A percentile compares a stretch with the other conserved stretches of the same genome.
Evolutionary conservation across 768 basidiomycete genomes (phyloP).

Genomic region (Amyloporia xantha): DNA sequence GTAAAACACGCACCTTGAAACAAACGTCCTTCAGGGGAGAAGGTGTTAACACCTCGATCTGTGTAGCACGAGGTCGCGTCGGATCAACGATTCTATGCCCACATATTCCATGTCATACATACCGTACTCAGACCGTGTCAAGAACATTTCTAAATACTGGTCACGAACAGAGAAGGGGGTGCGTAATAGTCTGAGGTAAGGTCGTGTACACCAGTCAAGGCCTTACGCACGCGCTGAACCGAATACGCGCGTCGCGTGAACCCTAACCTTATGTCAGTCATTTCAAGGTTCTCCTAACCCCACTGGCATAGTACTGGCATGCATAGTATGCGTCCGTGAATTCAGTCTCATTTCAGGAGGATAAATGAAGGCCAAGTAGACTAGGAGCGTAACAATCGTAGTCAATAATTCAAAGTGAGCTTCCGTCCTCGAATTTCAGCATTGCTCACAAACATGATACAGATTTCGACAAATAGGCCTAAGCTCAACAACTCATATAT

Average conservation of each 20-base stretch:
- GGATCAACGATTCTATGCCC: neutral
- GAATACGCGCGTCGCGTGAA: slow-evolving; percentile 18
- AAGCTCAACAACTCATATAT: no score
- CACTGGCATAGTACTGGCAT: no score
- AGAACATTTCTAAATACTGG: slow-evolving; percentile 79
- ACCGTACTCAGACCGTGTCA: slow-evolving; percentile 96
- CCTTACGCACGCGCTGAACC: slow-evolving; percentile 10
- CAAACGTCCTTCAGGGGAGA: slow-evolving; percentile 95
- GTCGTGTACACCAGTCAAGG: no score
- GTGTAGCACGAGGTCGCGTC: neutral
- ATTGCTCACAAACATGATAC: no score
- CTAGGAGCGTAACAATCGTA: no score
- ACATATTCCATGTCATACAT: neutral
- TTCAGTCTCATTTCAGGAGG: no score
- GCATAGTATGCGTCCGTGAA: no score
- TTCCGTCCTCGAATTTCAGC: no score
- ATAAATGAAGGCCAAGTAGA: no score
- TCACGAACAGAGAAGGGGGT: neutral
- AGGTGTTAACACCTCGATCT: slow-evolving; percentile 99
- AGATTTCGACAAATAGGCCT: no score
- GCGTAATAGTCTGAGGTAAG: neutral
- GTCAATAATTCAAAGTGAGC: no score
- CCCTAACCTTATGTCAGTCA: slow-evolving; percentile 6
- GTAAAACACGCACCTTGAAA: slow-evolving; percentile 74
- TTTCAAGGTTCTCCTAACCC: no score